These are phyloP conservation scores for Xylaria curta DNA, from an alignment of 495 filamentous ascomycete species.

Conservation along the genomic window DNA sequence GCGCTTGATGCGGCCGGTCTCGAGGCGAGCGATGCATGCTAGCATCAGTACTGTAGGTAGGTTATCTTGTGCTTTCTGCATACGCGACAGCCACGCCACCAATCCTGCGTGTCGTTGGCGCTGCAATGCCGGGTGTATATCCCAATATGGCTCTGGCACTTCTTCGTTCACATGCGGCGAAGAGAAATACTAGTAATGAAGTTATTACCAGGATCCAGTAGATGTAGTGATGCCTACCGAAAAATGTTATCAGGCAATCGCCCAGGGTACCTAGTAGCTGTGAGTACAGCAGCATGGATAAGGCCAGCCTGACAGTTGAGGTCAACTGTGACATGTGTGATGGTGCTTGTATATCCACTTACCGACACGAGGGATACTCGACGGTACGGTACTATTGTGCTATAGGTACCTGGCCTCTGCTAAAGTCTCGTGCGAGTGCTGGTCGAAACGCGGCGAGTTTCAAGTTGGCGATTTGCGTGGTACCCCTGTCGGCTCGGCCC, in stretches of 20 bases:
- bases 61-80: constrained; percentile 5
- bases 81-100: constrained; percentile 15
- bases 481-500: constrained; percentile 27
- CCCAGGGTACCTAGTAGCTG: neutral
- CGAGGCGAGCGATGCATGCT: constrained; percentile 7
- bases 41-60: constrained; percentile 10
- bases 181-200: neutral
- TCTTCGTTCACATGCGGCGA: constrained; percentile 3
- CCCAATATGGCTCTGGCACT: neutral
- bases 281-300: neutral
- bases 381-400: constrained; percentile 14
- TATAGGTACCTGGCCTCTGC: constrained; percentile 5
- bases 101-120: constrained; percentile 5
- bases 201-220: neutral
- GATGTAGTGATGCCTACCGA: constrained; percentile 2
- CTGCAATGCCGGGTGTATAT: constrained; percentile 12
- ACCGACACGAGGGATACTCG: constrained; percentile 22
- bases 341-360: constrained; percentile 2
- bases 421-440: constrained; percentile 28
- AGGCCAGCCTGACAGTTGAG: neutral
- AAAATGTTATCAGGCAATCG: constrained; percentile 9
- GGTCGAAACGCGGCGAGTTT: constrained; percentile 44
- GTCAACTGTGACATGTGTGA: neutral
- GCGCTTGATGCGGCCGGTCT: constrained; percentile 5
- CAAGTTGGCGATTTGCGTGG: constrained; percentile 39